Evolutionary conservation across 768 basidiomycete genomes (phyloP).

Genomic region (Russula olivacea): DNA sequence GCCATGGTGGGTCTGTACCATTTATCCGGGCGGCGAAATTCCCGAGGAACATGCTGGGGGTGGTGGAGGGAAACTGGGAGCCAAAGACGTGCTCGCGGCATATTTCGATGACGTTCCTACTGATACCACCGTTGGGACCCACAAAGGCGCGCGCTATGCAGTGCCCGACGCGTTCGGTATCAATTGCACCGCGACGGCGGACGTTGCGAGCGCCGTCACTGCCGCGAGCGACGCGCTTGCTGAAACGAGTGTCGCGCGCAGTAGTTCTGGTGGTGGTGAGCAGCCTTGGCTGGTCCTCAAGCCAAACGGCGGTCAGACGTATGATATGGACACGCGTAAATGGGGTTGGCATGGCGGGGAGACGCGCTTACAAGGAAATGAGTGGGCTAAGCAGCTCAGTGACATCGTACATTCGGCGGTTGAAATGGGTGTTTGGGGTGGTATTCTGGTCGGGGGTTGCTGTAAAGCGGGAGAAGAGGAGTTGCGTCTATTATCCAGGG

Average conservation of each 20-base stretch:
- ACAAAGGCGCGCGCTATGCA: conserved; percentile 9
- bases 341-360: conserved; percentile 35
- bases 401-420: conserved; percentile 27
- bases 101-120: conserved; percentile 32
- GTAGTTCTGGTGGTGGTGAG: conserved; percentile 5
- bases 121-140: background rate
- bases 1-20: conserved; percentile 71
- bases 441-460: conserved; percentile 62
- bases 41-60: conserved; percentile 36
- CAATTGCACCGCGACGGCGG: conserved; percentile 58
- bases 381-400: conserved; percentile 37
- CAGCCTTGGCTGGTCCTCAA: conserved; percentile 60
- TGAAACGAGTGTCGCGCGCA: background rate
- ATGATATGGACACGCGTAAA: conserved; percentile 40
- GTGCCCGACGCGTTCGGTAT: conserved; percentile 59
- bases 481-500: conserved; percentile 32
- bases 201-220: conserved; percentile 38
- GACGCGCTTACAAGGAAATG: conserved; percentile 22
- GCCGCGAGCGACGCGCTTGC: conserved; percentile 33
- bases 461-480: conserved; percentile 55
- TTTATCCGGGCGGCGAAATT: conserved; percentile 49
- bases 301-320: conserved; percentile 62
- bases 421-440: conserved; percentile 37
- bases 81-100: conserved; percentile 40
- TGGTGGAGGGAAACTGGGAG: conserved; percentile 28